These are phyloP conservation scores for Neurospora sp. DNA, from an alignment of 2,329 filamentous ascomycete genomes.

Conservation along the genomic window DNA sequence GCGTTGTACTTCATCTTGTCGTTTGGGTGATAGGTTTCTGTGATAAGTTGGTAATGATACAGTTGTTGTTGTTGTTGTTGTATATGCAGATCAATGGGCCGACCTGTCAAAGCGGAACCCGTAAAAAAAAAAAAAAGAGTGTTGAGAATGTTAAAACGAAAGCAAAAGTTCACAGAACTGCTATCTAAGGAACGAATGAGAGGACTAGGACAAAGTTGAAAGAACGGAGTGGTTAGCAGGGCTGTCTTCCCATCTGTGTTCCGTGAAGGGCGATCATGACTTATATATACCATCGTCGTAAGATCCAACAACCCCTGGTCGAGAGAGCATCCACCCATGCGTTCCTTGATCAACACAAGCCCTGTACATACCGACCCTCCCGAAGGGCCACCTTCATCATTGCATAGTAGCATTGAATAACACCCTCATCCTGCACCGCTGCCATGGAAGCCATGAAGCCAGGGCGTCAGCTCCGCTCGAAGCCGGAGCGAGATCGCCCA, in stretches of 20 bases:
- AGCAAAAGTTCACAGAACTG: constrained; percentile 24
- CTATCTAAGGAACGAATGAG: constrained; percentile 15
- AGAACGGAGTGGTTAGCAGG: constrained; percentile 11
- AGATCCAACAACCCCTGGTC: background rate
- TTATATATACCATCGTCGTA: constrained; percentile 1
- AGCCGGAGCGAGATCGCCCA: constrained; percentile 6
- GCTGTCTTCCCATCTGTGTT: background rate
- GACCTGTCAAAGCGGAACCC: constrained; percentile 15
- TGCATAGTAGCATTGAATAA: background rate
- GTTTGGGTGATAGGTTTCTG: constrained; percentile 1
- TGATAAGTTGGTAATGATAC: background rate
- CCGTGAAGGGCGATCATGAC: background rate
- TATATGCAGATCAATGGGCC: constrained; percentile 9
- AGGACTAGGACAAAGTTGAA: constrained; percentile 12
- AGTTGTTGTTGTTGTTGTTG: background rate
- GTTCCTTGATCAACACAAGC: background rate
- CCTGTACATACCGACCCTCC: background rate
- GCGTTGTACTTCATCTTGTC: constrained; percentile 25
- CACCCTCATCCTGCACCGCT: background rate
- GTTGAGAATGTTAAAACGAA: constrained; percentile 12
- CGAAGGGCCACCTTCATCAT: background rate
- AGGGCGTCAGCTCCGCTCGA: background rate
- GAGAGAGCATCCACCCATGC: background rate
- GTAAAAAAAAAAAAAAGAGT: constrained; percentile 16
- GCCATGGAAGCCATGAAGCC: background rate